Percentiles rank a stretch among this genome's conserved stretches.
Evolutionary conservation across 1,284 basidiomycete species (phyloP).

Genomic region (Fomitiporia mediterranea): DNA sequence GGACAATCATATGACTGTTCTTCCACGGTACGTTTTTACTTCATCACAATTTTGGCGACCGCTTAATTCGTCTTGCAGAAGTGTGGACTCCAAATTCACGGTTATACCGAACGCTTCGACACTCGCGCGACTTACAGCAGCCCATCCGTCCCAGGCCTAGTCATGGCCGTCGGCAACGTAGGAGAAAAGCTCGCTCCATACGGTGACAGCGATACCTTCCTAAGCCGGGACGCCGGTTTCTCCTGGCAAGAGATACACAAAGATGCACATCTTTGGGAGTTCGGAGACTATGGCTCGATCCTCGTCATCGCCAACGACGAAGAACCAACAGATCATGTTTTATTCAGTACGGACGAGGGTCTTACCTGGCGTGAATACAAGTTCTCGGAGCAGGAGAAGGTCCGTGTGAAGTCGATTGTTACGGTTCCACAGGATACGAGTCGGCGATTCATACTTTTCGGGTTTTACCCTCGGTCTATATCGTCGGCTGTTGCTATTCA

Average conservation of each 20-base stretch:
- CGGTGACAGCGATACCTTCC: slow-evolving; percentile 89
- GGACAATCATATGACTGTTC: slow-evolving; percentile 74
- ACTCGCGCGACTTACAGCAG: slow-evolving; percentile 89
- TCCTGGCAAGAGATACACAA: slow-evolving; percentile 99
- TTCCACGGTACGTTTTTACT: slow-evolving; percentile 52
- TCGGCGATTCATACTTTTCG: slow-evolving; percentile 86
- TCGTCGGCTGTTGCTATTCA: slow-evolving; percentile 69
- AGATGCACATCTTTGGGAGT: slow-evolving; percentile 97
- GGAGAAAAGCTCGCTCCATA: slow-evolving; percentile 82
- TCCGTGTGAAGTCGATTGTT: slow-evolving; percentile 76
- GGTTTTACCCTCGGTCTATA: slow-evolving; percentile 49
- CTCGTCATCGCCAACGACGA: slow-evolving; percentile 95
- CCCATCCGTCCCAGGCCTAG: slow-evolving; percentile 86
- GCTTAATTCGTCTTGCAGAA: slow-evolving; percentile 38
- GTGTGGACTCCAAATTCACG: slow-evolving; percentile 89
- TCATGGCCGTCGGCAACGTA: slow-evolving; percentile 98
- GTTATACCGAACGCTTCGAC: slow-evolving; percentile 91
- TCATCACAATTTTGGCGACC: background rate
- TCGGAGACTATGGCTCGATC: slow-evolving; percentile 94
- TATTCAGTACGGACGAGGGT: slow-evolving; percentile 90
- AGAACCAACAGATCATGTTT: slow-evolving; percentile 82
- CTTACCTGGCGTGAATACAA: slow-evolving; percentile 83
- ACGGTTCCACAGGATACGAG: slow-evolving; percentile 91
- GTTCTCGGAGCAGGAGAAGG: slow-evolving; percentile 63
- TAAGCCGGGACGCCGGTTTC: slow-evolving; percentile 94